Base-by-base conservation (phyloP, 1,284 basidiomycete species). In the Pyrrhoderma lamaoense region DNA sequence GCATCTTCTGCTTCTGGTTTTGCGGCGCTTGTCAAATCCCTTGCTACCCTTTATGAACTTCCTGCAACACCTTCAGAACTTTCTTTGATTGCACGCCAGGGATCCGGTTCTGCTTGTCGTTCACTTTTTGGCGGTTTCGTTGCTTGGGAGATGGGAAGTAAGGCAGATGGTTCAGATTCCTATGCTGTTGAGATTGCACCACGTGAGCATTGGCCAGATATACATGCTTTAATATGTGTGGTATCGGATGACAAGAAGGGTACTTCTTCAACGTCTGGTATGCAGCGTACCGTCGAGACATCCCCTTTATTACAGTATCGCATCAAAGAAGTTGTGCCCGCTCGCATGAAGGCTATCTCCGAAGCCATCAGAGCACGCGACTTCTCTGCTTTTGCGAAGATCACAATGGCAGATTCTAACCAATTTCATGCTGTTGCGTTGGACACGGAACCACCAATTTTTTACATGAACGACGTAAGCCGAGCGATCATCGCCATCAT, bases 391-490 rank as follows among this genome's bases (percentile, higher is more conserved):
- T 99, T 99, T 61, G 94, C 93, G 1, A 72, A 73, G 49, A 81
- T 97, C 66, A 99, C 95, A 27, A 99, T 98, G 92, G 82, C 80
- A 54, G 95, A 99, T 69, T 95, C 92, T 56, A 99, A 97, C 73
- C 88, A 92, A 71, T 99, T 99, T 81, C 95, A 99, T 67, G 94
- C 95, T 21, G 92, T 96, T 60, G 91, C 89, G 55, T 84, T 99
- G 59, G 96, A 99, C 72, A 99, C 95, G 0, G 79, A 86, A 44
- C 96, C 95, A 1, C 96, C 95, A 43, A 99, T 99, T 70, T 98
- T 99, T 69, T 99, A 99, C 76, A 86, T 99, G 81, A 99, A 98
- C 74, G 95, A 99, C 68, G 90, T 94, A 59, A 89, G 85, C 57
- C 79, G 87, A 25, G 69, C 88, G 23, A 89, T 97, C 69, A 89